Percentiles rank a stretch among this genome's conserved stretches.
Evolutionary conservation across 2,329 filamentous ascomycete genomes (phyloP).

Genomic region (Verticillium nonalfalfae): DNA sequence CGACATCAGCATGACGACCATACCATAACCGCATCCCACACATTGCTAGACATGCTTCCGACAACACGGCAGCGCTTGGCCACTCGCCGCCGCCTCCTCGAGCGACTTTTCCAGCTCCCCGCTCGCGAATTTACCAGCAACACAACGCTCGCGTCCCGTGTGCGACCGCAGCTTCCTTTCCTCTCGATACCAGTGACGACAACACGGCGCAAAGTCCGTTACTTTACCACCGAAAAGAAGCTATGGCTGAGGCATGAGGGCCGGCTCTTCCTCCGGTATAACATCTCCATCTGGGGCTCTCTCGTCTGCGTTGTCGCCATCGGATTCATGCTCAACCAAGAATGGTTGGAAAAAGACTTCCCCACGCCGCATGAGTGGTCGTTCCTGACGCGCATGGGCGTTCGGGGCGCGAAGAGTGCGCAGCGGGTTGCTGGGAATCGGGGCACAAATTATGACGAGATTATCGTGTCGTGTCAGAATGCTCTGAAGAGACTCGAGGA

Average conservation of each 20-base stretch:
- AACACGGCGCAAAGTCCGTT: conserved; percentile 54
- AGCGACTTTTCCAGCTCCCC: conserved; percentile 10
- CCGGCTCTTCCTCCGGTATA: conserved; percentile 63
- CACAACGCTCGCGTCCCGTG: conserved; percentile 18
- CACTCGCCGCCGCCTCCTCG: conserved; percentile 24
- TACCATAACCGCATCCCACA: neutral
- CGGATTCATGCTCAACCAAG: conserved; percentile 62
- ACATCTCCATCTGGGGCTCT: conserved; percentile 58
- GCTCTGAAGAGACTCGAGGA: conserved; percentile 66
- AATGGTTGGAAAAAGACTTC: conserved; percentile 66
- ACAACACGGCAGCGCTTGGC: conserved; percentile 33
- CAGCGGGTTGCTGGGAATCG: conserved; percentile 47
- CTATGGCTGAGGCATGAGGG: conserved; percentile 66
- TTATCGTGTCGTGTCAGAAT: conserved; percentile 53
- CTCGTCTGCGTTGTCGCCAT: conserved; percentile 53
- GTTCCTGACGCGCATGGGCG: conserved; percentile 60
- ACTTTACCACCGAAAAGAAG: conserved; percentile 73
- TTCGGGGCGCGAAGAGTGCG: conserved; percentile 58
- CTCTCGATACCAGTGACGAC: conserved; percentile 36
- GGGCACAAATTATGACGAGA: conserved; percentile 59
- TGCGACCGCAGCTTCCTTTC: conserved; percentile 43
- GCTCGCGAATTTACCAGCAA: conserved; percentile 12
- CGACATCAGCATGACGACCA: neutral
- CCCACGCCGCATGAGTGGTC: conserved; percentile 82
- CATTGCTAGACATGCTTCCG: neutral